A percentile compares a stretch with the other conserved stretches of the same genome.
Evolutionary conservation across 2,329 filamentous ascomycete species (phyloP).

Genomic region (Nigrograna mackinnonii): DNA sequence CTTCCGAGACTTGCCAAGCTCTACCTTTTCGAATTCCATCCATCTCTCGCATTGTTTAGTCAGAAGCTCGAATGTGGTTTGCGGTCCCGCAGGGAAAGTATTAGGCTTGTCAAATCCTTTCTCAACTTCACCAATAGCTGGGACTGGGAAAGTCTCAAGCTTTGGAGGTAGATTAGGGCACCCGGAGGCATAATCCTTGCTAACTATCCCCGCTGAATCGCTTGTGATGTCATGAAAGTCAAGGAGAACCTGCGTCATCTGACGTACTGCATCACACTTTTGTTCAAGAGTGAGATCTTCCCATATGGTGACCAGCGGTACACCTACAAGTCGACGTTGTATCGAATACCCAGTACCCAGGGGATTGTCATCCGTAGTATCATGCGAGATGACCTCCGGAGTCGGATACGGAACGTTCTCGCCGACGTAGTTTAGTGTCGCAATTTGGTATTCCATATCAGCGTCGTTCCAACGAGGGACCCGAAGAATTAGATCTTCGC

Average conservation of each 20-base stretch:
- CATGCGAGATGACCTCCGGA: neutral
- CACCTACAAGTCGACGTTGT: constrained; percentile 4
- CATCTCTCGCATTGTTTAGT: neutral
- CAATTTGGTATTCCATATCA: constrained; percentile 1
- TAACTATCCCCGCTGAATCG: neutral
- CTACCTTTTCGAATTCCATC: neutral
- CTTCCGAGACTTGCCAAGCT: neutral
- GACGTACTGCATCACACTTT: constrained; percentile 1
- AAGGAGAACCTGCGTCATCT: neutral
- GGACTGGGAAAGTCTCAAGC: neutral
- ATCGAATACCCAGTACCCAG: constrained; percentile 3
- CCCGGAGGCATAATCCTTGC: neutral
- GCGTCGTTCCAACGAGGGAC: neutral
- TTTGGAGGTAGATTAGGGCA: neutral
- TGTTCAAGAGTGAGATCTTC: constrained; percentile 1
- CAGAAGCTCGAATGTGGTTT: neutral
- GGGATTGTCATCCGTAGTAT: constrained; percentile 1
- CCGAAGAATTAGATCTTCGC: neutral
- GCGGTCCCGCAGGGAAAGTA: neutral
- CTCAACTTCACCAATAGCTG: neutral
- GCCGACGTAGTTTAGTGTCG: constrained; percentile 1
- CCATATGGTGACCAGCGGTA: neutral
- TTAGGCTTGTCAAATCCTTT: neutral
- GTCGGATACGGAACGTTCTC: constrained; percentile 1
- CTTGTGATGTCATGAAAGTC: neutral